phyloP scores from a whole-genome alignment of 2,329 filamentous ascomycete genomes.

The Byssochlamys sp. region DNA sequence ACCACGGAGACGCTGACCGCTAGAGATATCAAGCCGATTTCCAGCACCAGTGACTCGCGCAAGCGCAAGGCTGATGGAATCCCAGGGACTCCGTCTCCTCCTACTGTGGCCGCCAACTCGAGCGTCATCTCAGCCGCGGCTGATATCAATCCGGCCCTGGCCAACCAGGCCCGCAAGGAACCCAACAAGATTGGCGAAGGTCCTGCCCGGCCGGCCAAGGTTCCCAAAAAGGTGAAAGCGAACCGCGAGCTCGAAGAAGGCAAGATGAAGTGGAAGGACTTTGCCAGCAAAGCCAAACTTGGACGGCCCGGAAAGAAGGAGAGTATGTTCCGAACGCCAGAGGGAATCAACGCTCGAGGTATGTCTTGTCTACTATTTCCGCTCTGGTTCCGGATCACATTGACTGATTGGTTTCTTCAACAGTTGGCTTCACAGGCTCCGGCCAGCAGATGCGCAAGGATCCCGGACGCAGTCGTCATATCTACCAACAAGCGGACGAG shows the following conservation, averaged over 20 bases:
- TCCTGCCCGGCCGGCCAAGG: conserved; percentile 53
- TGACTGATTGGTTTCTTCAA: conserved; percentile 14
- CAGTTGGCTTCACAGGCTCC: conserved; percentile 92
- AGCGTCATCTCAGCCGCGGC: conserved; percentile 58
- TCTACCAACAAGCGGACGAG: conserved; percentile 70
- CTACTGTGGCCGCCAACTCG: conserved; percentile 33
- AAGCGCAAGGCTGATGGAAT: conserved; percentile 79
- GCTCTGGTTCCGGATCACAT: conserved; percentile 1
- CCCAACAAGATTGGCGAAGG: conserved; percentile 54
- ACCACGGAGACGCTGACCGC: conserved; percentile 71
- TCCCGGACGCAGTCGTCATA: conserved; percentile 66
- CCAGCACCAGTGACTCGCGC: conserved; percentile 51
- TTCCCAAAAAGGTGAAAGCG: conserved; percentile 70
- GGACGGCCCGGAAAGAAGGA: conserved; percentile 72
- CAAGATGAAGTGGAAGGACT: conserved; percentile 92
- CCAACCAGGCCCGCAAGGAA: conserved; percentile 55
- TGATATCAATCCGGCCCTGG: conserved; percentile 55
- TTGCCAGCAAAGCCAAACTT: conserved; percentile 61
- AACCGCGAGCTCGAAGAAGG: conserved; percentile 82
- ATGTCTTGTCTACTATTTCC: conserved; percentile 11
- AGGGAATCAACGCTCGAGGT: conserved; percentile 80
- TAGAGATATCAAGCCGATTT: conserved; percentile 72
- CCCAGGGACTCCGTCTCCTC: conserved; percentile 43
- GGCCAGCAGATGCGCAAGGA: conserved; percentile 95
- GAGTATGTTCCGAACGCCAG: conserved; percentile 92